phyloP scores from a whole-genome alignment of 352 stramenopile genomes.

The Pythium dissimile region DNA sequence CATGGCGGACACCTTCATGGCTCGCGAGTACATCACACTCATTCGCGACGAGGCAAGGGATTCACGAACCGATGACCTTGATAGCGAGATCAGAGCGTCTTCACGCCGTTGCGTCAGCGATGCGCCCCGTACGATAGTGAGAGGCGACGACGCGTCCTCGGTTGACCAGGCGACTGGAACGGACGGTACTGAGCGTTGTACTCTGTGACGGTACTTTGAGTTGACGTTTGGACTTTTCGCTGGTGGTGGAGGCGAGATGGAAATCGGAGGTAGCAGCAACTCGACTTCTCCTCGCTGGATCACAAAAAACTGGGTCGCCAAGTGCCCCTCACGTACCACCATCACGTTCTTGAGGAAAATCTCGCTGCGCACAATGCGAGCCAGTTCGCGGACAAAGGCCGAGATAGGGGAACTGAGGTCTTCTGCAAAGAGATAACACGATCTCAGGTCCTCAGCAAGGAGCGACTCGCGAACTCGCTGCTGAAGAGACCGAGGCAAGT shows the following conservation, averaged over 20 bases:
- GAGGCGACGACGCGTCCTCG: neutral
- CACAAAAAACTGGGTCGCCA: constrained; percentile 56
- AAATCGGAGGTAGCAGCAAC: constrained; percentile 36
- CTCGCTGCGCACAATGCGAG: constrained; percentile 37
- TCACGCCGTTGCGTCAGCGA: neutral
- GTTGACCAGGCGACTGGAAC: neutral
- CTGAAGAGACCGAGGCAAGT: constrained; percentile 48
- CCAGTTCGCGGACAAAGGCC: constrained; percentile 17
- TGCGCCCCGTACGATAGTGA: neutral
- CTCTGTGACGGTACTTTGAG: no score
- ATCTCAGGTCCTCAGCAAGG: constrained; percentile 32
- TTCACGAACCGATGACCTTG: constrained; percentile 8
- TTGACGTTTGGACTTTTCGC: neutral
- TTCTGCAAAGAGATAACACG: constrained; percentile 16
- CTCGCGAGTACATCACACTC: constrained; percentile 8
- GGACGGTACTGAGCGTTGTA: neutral
- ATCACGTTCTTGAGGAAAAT: constrained; percentile 60
- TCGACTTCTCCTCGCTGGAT: constrained; percentile 59
- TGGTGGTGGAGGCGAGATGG: neutral
- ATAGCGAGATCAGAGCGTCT: neutral
- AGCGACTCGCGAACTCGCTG: constrained; percentile 29
- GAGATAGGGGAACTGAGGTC: constrained; percentile 16
- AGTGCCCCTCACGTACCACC: constrained; percentile 47
- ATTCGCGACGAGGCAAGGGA: constrained; percentile 6
- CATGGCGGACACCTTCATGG: constrained; percentile 1